A percentile compares a stretch with the other conserved stretches of the same genome.
These are phyloP conservation scores for Podospora sp. DNA, from an alignment of 495 filamentous ascomycete species.

Conservation along the genomic window DNA sequence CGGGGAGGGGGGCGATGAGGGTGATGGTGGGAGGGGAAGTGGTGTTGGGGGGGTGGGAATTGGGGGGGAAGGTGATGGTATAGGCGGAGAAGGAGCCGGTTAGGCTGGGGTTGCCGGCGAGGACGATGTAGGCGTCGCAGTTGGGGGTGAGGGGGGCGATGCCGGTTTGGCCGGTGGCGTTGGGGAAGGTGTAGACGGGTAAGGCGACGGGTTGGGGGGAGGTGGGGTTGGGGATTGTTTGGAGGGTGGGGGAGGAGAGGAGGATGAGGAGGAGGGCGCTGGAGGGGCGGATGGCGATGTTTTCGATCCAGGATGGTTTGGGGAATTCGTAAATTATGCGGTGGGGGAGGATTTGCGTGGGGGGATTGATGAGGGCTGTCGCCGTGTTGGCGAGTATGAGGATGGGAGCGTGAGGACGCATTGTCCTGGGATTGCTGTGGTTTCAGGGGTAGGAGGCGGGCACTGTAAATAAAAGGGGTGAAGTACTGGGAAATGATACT, in stretches of 20 bases:
- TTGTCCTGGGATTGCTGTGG: no score
- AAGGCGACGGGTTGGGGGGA: background rate
- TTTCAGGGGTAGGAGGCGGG: no score
- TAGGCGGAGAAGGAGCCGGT: background rate
- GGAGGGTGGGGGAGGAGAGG: slow-evolving; percentile 21
- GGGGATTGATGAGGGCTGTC: background rate
- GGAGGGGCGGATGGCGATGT: slow-evolving; percentile 42
- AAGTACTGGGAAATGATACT: no score
- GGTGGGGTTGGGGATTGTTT: background rate
- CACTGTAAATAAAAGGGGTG: no score
- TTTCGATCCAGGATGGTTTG: slow-evolving; percentile 42
- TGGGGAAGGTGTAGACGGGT: background rate
- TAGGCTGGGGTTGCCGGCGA: background rate
- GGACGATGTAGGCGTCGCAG: background rate
- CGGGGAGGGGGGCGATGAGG: background rate
- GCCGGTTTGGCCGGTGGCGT: background rate
- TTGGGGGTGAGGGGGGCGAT: background rate
- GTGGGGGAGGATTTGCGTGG: background rate
- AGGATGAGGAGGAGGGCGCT: slow-evolving; percentile 42
- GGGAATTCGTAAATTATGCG: slow-evolving; percentile 33
- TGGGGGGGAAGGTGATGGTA: background rate
- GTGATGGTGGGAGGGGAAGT: background rate
- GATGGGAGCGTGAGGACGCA: background rate
- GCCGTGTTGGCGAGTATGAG: background rate
- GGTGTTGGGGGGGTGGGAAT: background rate